Conservation (phyloP, 179 eudicot species). For the Kewa caespitosa region DNA sequence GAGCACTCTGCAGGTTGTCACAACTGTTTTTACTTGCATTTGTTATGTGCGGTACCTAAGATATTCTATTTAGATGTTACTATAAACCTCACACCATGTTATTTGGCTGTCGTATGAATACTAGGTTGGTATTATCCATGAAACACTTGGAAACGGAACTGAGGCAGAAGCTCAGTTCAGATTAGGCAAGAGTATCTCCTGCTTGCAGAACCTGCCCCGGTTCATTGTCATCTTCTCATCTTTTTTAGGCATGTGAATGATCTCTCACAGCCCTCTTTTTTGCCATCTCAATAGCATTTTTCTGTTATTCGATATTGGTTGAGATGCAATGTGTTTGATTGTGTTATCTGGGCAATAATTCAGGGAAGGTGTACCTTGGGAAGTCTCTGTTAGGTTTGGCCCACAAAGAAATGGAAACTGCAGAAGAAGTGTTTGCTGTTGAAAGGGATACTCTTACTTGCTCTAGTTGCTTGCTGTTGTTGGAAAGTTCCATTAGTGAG, state of each 20-base stretch:
- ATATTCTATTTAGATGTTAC: background rate
- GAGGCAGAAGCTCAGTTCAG: conserved; percentile 78
- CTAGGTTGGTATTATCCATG: conserved; percentile 79
- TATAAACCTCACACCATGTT: conserved; percentile 11
- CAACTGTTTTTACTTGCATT: conserved; percentile 18
- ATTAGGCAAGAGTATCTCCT: conserved; percentile 71
- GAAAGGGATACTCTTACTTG: conserved; percentile 47
- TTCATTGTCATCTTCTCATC: conserved; percentile 64
- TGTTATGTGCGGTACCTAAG: background rate
- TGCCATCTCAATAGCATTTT: background rate
- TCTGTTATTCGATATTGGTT: background rate
- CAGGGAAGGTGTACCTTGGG: conserved; percentile 71
- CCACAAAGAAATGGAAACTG: conserved; percentile 54
- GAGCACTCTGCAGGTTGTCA: conserved; percentile 84
- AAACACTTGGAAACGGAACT: conserved; percentile 71
- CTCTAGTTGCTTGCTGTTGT: conserved; percentile 54
- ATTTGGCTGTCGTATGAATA: conserved; percentile 10
- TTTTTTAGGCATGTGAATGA: conserved; percentile 52
- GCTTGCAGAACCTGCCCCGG: conserved; percentile 56
- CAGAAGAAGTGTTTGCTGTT: conserved; percentile 48
- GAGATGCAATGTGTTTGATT: conserved; percentile 4
- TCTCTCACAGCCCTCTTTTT: background rate
- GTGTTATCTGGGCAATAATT: conserved; percentile 11
- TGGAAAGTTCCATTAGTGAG: conserved; percentile 58
- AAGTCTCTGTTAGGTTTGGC: conserved; percentile 61